Evolutionary conservation across 2,329 filamentous ascomycete genomes (phyloP).

Genomic region (Lecanicillium sp.): DNA sequence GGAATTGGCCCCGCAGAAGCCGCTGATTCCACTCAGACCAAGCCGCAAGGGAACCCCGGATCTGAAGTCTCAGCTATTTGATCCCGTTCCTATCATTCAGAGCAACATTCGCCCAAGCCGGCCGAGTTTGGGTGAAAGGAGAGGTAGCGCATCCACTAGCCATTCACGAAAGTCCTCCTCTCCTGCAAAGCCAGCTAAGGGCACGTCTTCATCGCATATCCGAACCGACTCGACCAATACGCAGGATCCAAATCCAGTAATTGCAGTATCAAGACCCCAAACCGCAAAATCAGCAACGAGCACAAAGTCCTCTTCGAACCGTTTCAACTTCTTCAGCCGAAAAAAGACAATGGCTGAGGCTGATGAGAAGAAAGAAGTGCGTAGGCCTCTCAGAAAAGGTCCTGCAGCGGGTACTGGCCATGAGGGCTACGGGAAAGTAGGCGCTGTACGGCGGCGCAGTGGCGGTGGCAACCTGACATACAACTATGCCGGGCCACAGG

Average conservation of each 20-base stretch:
- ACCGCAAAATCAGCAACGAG: slow-evolving; percentile 40
- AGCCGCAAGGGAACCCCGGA: slow-evolving; percentile 63
- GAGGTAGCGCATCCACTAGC: slow-evolving; percentile 36
- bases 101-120: slow-evolving; percentile 49
- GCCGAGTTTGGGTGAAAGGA: slow-evolving; percentile 40
- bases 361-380: slow-evolving; percentile 19
- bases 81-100: slow-evolving; percentile 51
- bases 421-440: slow-evolving; percentile 71
- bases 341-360: slow-evolving; percentile 57
- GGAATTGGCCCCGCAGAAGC: slow-evolving; percentile 19
- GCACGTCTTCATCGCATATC: slow-evolving; percentile 28
- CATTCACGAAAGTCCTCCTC: slow-evolving; percentile 22
- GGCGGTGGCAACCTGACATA: slow-evolving; percentile 47
- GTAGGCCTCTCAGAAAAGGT: slow-evolving; percentile 59
- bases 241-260: not conserved
- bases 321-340: slow-evolving; percentile 74
- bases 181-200: slow-evolving; percentile 25
- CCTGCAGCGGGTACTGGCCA: slow-evolving; percentile 91
- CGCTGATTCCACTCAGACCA: slow-evolving; percentile 38
- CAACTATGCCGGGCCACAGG: slow-evolving; percentile 37
- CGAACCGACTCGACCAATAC: not conserved
- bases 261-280: not conserved
- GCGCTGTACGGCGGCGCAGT: slow-evolving; percentile 56
- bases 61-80: slow-evolving; percentile 50
- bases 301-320: slow-evolving; percentile 53